Conservation (phyloP, 345 rosid genomes). For the Reutealis trisperma region DNA sequence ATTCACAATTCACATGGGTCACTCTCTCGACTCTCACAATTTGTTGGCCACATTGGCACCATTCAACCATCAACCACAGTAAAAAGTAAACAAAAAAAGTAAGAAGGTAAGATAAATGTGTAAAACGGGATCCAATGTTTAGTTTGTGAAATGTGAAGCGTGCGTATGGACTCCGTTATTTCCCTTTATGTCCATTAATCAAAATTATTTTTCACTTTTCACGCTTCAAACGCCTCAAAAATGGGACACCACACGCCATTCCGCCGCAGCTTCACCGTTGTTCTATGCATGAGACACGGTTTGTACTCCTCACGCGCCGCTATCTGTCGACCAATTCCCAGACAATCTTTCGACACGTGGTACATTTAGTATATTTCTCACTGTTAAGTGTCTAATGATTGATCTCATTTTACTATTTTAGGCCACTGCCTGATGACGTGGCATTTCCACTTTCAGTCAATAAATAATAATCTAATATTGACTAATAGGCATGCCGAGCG, state of each 20-base stretch:
- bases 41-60: background rate
- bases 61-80: background rate
- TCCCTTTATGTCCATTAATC: background rate
- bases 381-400: constrained; percentile 22
- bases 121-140: constrained; percentile 33
- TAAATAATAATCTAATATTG: too few species aligned
- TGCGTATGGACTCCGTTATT: constrained; percentile 18
- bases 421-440: background rate
- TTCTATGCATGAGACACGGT: background rate
- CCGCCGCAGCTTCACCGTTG: background rate
- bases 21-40: too few species aligned
- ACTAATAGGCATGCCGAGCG: too few species aligned
- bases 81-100: background rate
- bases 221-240: background rate
- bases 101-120: too few species aligned
- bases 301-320: constrained; percentile 34
- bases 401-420: background rate
- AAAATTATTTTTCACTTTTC: background rate
- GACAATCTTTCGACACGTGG: constrained; percentile 10
- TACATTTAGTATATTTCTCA: background rate
- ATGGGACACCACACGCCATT: background rate
- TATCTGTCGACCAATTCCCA: constrained; percentile 27
- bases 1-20: too few species aligned
- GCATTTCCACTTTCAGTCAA: background rate
- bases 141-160: background rate